Percentiles rank a stretch among this genome's conserved stretches.
These are phyloP conservation scores for Taiozyma sp. DNA, from an alignment of 1,139 yeast genomes.

Conservation along the genomic window DNA sequence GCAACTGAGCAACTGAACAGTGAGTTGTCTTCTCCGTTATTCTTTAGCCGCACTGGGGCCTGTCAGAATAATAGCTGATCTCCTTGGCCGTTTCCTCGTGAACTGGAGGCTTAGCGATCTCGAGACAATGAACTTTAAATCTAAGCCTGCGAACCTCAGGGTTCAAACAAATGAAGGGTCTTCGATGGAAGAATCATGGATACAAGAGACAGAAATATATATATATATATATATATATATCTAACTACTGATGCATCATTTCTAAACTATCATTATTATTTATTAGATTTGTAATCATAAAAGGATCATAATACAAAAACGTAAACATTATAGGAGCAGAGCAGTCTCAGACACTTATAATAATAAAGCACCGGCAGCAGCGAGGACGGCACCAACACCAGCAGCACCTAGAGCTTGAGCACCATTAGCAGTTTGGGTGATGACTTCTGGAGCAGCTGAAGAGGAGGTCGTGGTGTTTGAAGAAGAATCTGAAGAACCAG, in stretches of 20 bases:
- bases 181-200: too few species aligned
- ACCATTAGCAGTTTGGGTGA: constrained; percentile 11
- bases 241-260: neutral
- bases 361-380: constrained; percentile 14
- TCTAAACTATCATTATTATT: neutral
- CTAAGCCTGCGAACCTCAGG: too few species aligned
- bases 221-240: too few species aligned
- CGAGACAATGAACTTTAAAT: neutral
- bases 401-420: constrained; percentile 8
- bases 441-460: constrained; percentile 4
- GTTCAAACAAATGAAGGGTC: too few species aligned
- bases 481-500: constrained; percentile 7
- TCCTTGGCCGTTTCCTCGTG: neutral
- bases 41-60: neutral
- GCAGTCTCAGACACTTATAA: constrained; percentile 3
- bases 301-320: neutral
- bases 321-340: too few species aligned
- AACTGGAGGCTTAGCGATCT: neutral
- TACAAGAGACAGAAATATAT: too few species aligned
- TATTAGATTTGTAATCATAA: neutral
- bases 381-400: constrained; percentile 11
- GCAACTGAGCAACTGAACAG: too few species aligned
- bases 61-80: neutral
- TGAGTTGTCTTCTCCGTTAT: too few species aligned
- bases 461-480: neutral